Base-by-base conservation (phyloP, 768 basidiomycete species). In the Boletus eberwhitei region DNA sequence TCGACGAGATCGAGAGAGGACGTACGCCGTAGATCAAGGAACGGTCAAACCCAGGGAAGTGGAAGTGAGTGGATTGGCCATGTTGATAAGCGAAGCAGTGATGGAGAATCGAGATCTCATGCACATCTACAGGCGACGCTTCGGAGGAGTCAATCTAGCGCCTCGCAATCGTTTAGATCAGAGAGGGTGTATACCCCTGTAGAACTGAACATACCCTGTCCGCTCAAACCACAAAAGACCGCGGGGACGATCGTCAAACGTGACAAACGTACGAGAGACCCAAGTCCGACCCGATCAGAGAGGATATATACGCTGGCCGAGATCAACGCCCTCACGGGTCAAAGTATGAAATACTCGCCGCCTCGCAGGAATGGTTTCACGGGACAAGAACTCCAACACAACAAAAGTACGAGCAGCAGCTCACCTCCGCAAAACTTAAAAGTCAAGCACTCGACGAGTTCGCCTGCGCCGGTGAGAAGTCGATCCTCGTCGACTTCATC, bases 401-500 rank as follows among this genome's bases (percentile, higher is more conserved):
- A 49, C 16, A 58, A 51, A 53, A 61, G 60, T 42, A 32, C 43
- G 24, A 68, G 51, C 26, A 65, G 52, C 43, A 50, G 54, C 54
- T 70, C 62, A 36, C 62, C 70, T 58, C 55, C 48, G 13, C 55
- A 58, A 22, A 60, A 59, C 45, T 14, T 22, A 43, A 64, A 53
- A 22, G 36, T 36, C 32, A 60, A 55, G 21, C 48, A 54, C n/a
- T 19, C 42, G 37, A 49, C 41, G 19, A 61, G 51, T 42, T 54
- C 59, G 14, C 57, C 61, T 32, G 48, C 29, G 29, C 43, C 50
- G 2, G 36, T 31, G 40, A 65, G 64, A 48, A 59, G 64, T 44
- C 67, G 64, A 43, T 71, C 76, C 17, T 72, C 78, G 7, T 75
- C 71, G 16, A 68, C 65, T 21, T 71, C 74, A 26, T 70, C 74